Percentiles rank a stretch among this genome's conserved stretches.
Conservation (phyloP, 1,284 basidiomycete species). For the Malassezia yamatoensis region DNA sequence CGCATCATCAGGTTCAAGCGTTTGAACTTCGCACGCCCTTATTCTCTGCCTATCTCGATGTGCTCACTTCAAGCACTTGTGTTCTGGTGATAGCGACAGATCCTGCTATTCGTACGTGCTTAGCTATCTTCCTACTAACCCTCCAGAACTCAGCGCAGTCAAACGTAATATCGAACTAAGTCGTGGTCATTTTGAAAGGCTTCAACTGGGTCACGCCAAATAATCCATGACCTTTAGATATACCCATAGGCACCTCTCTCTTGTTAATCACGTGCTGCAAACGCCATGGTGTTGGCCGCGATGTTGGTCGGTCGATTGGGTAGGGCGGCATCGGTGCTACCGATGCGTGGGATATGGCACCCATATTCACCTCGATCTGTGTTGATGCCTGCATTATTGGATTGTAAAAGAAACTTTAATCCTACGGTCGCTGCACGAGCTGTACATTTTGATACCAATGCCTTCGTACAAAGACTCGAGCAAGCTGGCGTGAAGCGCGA, state of each 20-base stretch:
- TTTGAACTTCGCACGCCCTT: conserved; percentile 43
- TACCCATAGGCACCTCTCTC: not conserved
- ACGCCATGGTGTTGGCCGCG: not conserved
- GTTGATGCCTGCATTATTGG: no score
- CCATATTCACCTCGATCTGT: no score
- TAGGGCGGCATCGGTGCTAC: not conserved
- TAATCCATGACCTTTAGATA: not conserved
- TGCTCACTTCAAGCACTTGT: conserved; percentile 86
- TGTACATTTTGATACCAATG: conserved; percentile 43
- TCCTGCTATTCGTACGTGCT: conserved; percentile 64
- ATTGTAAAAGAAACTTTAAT: not conserved
- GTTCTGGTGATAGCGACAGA: conserved; percentile 80
- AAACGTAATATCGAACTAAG: conserved; percentile 73
- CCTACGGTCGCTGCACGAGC: not conserved
- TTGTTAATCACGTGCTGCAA: not conserved
- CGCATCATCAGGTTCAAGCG: conserved; percentile 46
- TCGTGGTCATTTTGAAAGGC: conserved; percentile 62
- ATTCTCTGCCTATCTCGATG: conserved; percentile 85
- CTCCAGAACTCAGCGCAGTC: conserved; percentile 68
- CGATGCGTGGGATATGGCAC: not conserved
- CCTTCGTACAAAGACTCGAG: conserved; percentile 41
- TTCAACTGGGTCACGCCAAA: conserved; percentile 28
- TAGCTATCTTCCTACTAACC: not conserved
- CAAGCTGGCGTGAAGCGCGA: conserved; percentile 38
- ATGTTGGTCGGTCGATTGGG: not conserved